These are phyloP conservation scores for Fraxinus quadrangulata DNA, from an alignment of 257 asterid species.

Conservation along the genomic window DNA sequence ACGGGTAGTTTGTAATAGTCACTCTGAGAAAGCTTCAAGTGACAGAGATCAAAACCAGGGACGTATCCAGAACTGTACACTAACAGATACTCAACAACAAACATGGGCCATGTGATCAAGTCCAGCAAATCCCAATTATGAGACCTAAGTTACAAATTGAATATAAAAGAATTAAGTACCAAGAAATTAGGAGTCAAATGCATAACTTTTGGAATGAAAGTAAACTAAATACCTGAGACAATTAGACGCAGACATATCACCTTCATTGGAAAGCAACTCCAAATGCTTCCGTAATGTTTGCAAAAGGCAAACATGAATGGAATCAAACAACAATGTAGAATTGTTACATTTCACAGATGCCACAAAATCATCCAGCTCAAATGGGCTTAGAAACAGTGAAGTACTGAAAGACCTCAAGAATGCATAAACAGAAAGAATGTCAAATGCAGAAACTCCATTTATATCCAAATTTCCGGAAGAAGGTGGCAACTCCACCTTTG, in stretches of 20 bases:
- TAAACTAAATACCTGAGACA: conserved; percentile 70
- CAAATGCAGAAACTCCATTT: conserved; percentile 61
- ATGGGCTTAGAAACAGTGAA: conserved; percentile 82
- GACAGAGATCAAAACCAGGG: conserved; percentile 61
- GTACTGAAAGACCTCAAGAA: conserved; percentile 96
- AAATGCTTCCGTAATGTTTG: conserved; percentile 75
- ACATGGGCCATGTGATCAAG: conserved; percentile 92
- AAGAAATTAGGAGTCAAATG: conserved; percentile 12
- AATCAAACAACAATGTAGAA: conserved; percentile 73
- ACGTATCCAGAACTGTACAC: conserved; percentile 66
- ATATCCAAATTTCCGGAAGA: conserved; percentile 64
- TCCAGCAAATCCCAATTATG: conserved; percentile 95
- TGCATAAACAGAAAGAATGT: conserved; percentile 74
- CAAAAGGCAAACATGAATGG: conserved; percentile 77
- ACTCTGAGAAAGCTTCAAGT: conserved; percentile 51
- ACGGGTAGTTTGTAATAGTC: conserved; percentile 72
- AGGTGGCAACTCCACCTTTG: conserved; percentile 73
- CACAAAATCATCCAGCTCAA: conserved; percentile 77
- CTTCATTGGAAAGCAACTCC: conserved; percentile 69
- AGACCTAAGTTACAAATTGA: conserved; percentile 51
- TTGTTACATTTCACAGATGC: conserved; percentile 58
- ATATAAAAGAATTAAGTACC: conserved; percentile 29
- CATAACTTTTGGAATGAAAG: conserved; percentile 25
- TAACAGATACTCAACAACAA: conserved; percentile 75
- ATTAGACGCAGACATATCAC: conserved; percentile 58